These are phyloP conservation scores for Solanum bukasovii DNA, from an alignment of 257 asterid genomes.

Conservation along the genomic window DNA sequence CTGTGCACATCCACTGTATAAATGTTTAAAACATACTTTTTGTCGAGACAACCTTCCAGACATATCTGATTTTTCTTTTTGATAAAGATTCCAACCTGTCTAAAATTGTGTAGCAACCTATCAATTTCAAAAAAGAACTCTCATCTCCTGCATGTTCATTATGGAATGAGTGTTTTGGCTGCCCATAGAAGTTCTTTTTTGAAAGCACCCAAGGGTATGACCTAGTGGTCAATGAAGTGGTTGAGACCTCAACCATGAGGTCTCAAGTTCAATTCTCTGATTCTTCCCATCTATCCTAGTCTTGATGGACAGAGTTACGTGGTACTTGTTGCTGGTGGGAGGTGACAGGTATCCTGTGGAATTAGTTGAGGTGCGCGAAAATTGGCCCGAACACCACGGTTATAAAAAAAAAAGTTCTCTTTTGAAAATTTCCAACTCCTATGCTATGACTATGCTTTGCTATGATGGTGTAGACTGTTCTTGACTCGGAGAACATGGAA, in stretches of 20 bases:
- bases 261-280: no score
- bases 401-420: neutral
- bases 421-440: neutral
- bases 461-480: neutral
- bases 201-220: neutral
- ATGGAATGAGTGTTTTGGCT: neutral
- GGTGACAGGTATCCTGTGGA: neutral
- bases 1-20: neutral
- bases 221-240: neutral
- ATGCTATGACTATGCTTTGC: neutral
- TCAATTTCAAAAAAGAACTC: neutral
- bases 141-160: neutral
- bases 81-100: neutral
- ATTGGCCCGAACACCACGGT: neutral
- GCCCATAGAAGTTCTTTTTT: neutral
- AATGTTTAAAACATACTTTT: neutral
- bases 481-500: neutral
- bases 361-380: neutral
- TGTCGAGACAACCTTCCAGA: neutral
- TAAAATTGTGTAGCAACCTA: neutral
- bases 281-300: neutral
- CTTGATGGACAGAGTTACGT: neutral
- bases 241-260: no score
- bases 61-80: neutral
- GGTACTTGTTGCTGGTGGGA: neutral